These are phyloP conservation scores for Cicer pinnatifidum DNA, from an alignment of 306 rosid genomes.

Conservation along the genomic window DNA sequence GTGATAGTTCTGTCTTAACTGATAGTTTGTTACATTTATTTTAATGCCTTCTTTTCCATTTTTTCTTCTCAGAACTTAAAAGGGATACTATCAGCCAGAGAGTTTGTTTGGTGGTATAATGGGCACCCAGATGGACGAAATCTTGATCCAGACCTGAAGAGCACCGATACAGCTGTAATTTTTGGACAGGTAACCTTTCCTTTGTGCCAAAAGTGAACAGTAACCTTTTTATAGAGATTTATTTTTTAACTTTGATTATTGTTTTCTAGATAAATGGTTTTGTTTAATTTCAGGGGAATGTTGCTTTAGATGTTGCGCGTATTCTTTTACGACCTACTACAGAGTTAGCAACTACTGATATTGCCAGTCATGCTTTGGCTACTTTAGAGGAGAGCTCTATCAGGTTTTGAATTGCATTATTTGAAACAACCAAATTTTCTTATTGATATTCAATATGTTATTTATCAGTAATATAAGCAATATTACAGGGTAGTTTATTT, in stretches of 20 bases:
- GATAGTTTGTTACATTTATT: slow-evolving; percentile 35
- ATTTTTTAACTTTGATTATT: slow-evolving; percentile 13
- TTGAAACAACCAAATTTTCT: slow-evolving; percentile 16
- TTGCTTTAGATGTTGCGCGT: slow-evolving; percentile 91
- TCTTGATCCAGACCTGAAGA: slow-evolving; percentile 76
- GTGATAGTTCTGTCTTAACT: neutral
- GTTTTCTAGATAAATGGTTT: slow-evolving; percentile 32
- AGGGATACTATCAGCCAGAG: slow-evolving; percentile 87
- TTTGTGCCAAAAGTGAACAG: too few relatives aligned
- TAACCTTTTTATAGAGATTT: neutral
- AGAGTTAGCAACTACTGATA: slow-evolving; percentile 82
- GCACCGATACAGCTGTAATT: slow-evolving; percentile 81
- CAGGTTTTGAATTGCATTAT: slow-evolving; percentile 58
- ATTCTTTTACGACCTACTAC: slow-evolving; percentile 73
- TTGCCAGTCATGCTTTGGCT: slow-evolving; percentile 83
- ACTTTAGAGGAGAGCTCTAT: slow-evolving; percentile 76
- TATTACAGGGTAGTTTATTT: slow-evolving; percentile 75
- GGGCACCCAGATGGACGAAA: slow-evolving; percentile 87
- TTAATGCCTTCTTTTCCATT: slow-evolving; percentile 15
- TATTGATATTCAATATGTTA: slow-evolving; percentile 30
- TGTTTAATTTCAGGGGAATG: slow-evolving; percentile 80
- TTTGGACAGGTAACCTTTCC: slow-evolving; percentile 81
- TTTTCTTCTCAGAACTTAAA: slow-evolving; percentile 59
- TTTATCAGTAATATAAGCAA: slow-evolving; percentile 38
- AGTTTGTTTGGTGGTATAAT: slow-evolving; percentile 99